Percentiles rank a stretch among this genome's conserved stretches.
These are phyloP conservation scores for Colletotrichum endophyticum DNA, from an alignment of 2,329 filamentous ascomycete species.

Conservation along the genomic window DNA sequence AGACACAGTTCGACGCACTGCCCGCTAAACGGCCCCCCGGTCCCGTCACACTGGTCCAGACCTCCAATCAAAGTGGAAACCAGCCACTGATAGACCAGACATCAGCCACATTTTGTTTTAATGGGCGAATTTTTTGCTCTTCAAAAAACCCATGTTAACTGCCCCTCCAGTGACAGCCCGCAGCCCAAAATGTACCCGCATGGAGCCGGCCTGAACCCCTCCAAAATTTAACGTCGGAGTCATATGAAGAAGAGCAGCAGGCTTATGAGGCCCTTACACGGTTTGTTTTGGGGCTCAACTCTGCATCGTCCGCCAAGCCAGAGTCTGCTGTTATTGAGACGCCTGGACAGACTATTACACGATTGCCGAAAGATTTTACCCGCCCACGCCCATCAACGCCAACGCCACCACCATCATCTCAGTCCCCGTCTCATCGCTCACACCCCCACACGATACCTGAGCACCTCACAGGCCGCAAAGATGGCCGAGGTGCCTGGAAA, in stretches of 20 bases:
- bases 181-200: conserved; percentile 4
- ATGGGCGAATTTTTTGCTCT: background rate
- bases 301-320: background rate
- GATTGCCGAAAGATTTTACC: background rate
- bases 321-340: background rate
- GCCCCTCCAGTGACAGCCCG: conserved; percentile 1
- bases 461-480: background rate
- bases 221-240: background rate
- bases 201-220: background rate
- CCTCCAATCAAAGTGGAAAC: background rate
- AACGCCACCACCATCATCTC: background rate
- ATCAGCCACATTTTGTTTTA: background rate
- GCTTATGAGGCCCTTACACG: conserved; percentile 11
- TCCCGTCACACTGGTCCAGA: background rate
- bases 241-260: background rate
- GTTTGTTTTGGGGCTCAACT: background rate
- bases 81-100: background rate
- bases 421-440: background rate
- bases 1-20: background rate
- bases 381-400: background rate
- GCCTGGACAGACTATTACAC: background rate
- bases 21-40: background rate
- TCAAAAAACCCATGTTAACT: background rate
- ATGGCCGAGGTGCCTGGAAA: conserved; percentile 31
- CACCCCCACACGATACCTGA: background rate